Evolutionary conservation across 345 rosid species (phyloP).

Genomic region (Lepidium africanum): DNA sequence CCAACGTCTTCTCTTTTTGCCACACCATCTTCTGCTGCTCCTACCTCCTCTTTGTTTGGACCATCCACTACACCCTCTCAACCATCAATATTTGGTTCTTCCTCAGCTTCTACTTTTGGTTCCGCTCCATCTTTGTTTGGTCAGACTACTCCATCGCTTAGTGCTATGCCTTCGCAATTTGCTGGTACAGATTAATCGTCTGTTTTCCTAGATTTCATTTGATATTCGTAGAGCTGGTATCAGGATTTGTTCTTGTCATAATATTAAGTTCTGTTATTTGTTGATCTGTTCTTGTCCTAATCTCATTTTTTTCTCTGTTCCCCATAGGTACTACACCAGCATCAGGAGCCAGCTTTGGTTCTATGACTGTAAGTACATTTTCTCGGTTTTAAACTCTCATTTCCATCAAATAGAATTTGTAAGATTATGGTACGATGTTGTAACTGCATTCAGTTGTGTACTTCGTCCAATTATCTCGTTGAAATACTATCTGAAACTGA

Average conservation of each 20-base stretch:
- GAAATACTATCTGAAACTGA: background rate
- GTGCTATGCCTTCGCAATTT: conserved; percentile 39
- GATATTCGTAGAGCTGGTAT: background rate
- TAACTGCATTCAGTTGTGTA: background rate
- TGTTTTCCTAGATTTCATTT: background rate
- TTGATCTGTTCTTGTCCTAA: background rate
- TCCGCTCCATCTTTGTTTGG: conserved; percentile 40
- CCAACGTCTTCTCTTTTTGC: conserved; percentile 59
- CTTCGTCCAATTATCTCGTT: background rate
- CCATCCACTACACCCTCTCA: conserved; percentile 40
- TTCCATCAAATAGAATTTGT: conserved; percentile 4
- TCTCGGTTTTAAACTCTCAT: background rate
- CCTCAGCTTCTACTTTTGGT: conserved; percentile 57
- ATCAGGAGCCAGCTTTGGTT: conserved; percentile 85
- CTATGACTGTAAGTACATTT: conserved; percentile 54
- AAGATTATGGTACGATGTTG: background rate
- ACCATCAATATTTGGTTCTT: conserved; percentile 42
- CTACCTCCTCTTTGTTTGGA: conserved; percentile 55
- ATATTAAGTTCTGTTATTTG: background rate
- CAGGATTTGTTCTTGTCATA: background rate
- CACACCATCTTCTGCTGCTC: conserved; percentile 61
- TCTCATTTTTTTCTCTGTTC: background rate
- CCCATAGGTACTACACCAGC: conserved; percentile 52
- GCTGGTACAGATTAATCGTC: conserved; percentile 1
- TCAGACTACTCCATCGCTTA: conserved; percentile 49